These are phyloP conservation scores for Lactarius sanguifluus DNA, from an alignment of 768 basidiomycete species.

Conservation along the genomic window DNA sequence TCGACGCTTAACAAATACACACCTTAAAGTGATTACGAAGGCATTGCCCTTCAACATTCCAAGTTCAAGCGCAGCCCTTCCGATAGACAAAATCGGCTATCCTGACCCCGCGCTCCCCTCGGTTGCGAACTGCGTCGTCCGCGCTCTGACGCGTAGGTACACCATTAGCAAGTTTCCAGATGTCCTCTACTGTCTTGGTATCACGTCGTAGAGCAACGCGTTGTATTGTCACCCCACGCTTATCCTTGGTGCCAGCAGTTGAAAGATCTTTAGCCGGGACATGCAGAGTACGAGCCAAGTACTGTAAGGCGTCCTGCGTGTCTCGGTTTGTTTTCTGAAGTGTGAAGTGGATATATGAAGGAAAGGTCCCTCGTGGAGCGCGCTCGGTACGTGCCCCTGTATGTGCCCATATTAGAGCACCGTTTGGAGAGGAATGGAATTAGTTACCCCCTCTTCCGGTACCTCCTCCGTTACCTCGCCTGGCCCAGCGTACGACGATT, in stretches of 20 bases:
- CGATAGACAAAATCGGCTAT: slow-evolving; percentile 87
- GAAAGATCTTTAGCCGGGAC: slow-evolving; percentile 77
- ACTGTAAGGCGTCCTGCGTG: slow-evolving; percentile 87
- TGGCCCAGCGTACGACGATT: slow-evolving; percentile 79
- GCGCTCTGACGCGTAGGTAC: slow-evolving; percentile 54
- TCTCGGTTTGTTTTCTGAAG: slow-evolving; percentile 97
- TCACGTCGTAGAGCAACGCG: slow-evolving; percentile 78
- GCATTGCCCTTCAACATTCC: slow-evolving; percentile 97
- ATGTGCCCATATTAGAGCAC: slow-evolving; percentile 6
- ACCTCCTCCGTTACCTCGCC: slow-evolving; percentile 48
- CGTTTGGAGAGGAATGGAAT: neutral
- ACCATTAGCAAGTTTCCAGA: slow-evolving; percentile 83
- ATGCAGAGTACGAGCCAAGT: slow-evolving; percentile 77
- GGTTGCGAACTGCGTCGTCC: slow-evolving; percentile 58
- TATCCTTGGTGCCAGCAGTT: slow-evolving; percentile 97
- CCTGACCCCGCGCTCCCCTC: slow-evolving; percentile 88
- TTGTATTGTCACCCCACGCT: slow-evolving; percentile 94
- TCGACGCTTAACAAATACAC: slow-evolving; percentile 29
- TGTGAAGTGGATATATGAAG: slow-evolving; percentile 93
- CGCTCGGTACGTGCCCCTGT: slow-evolving; percentile 42
- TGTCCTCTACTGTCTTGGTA: slow-evolving; percentile 74
- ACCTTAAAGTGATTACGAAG: slow-evolving; percentile 94
- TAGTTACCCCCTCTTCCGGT: slow-evolving; percentile 44
- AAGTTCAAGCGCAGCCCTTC: slow-evolving; percentile 76
- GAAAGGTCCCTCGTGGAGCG: slow-evolving; percentile 61